Evolutionary conservation across 2,329 filamentous ascomycete species (phyloP).

Genomic region (Proliferodiscus dingleyae): DNA sequence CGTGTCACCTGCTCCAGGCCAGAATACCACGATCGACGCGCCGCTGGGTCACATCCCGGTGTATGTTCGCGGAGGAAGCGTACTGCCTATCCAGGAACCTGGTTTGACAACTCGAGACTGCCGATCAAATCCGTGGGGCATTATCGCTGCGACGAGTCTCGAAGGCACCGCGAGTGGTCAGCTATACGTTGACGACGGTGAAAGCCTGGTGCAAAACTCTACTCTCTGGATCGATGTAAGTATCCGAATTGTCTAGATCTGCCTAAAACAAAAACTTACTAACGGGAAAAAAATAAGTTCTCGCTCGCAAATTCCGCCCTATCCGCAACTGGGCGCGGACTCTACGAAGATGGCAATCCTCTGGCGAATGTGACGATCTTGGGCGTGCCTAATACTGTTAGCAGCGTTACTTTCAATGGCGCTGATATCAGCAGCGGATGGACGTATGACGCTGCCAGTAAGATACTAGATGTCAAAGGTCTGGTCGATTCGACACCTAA

Average conservation of each 20-base stretch:
- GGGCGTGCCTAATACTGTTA: slow-evolving; percentile 43
- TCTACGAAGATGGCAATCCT: slow-evolving; percentile 50
- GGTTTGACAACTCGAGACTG: slow-evolving; percentile 61
- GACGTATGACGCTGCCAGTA: slow-evolving; percentile 42
- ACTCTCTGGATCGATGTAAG: too few relatives aligned
- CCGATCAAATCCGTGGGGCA: slow-evolving; percentile 61
- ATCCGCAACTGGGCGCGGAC: too few relatives aligned
- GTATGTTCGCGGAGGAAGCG: slow-evolving; percentile 59
- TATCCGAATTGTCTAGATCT: too few relatives aligned
- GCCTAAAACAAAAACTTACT: too few relatives aligned
- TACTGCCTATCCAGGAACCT: slow-evolving; percentile 52
- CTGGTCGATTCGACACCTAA: slow-evolving; percentile 43
- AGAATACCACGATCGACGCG: slow-evolving; percentile 37
- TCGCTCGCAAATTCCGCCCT: too few relatives aligned
- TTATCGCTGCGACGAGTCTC: slow-evolving; percentile 61
- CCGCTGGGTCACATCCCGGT: slow-evolving; percentile 55
- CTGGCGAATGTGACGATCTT: slow-evolving; percentile 60
- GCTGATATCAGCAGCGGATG: slow-evolving; percentile 40
- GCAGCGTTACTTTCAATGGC: slow-evolving; percentile 49
- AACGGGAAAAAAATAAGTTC: too few relatives aligned
- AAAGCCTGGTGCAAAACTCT: slow-evolving; percentile 53
- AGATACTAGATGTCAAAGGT: slow-evolving; percentile 46
- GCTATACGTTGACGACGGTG: slow-evolving; percentile 76
- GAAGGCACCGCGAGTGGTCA: slow-evolving; percentile 60
- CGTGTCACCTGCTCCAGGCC: slow-evolving; percentile 41